phyloP scores from a whole-genome alignment of 768 basidiomycete species.

The Tylopilus sp. region DNA sequence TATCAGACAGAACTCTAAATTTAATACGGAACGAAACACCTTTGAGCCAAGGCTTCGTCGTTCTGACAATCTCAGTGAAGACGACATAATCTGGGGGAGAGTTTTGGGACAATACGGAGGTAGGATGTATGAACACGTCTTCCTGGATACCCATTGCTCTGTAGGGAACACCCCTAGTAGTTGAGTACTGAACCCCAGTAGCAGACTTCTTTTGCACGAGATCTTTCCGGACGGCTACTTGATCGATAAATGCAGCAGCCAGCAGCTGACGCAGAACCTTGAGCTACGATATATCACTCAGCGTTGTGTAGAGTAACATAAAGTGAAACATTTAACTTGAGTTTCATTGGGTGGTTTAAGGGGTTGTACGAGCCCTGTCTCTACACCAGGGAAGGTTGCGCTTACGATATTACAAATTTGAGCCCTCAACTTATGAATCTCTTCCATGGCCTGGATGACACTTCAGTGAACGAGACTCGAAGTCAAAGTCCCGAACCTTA shows the following conservation, averaged over 20 bases:
- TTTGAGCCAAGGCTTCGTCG: slow-evolving; percentile 75
- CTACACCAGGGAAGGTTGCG: slow-evolving; percentile 65
- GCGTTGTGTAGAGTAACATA: neutral
- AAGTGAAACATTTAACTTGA: slow-evolving; percentile 50
- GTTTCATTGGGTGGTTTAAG: slow-evolving; percentile 72
- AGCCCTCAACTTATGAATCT: slow-evolving; percentile 90
- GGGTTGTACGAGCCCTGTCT: slow-evolving; percentile 58
- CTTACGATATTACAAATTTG: slow-evolving; percentile 86
- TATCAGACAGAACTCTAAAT: slow-evolving; percentile 1
- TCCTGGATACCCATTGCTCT: slow-evolving; percentile 74
- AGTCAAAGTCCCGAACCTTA: slow-evolving; percentile 29
- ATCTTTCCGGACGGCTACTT: slow-evolving; percentile 90
- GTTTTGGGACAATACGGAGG: slow-evolving; percentile 66
- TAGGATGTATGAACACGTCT: slow-evolving; percentile 91
- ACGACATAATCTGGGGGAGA: slow-evolving; percentile 85
- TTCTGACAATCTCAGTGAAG: slow-evolving; percentile 78
- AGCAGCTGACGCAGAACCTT: slow-evolving; percentile 88
- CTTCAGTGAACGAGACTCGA: neutral
- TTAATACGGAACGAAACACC: slow-evolving; percentile 39
- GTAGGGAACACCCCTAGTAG: slow-evolving; percentile 79
- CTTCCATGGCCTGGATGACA: slow-evolving; percentile 84
- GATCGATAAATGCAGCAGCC: slow-evolving; percentile 90
- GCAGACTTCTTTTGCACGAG: slow-evolving; percentile 56
- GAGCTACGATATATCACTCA: slow-evolving; percentile 48
- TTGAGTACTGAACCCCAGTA: slow-evolving; percentile 66